Evolutionary conservation across 805 yeast species (phyloP).

Genomic region (Zygotorulaspora danielsina): DNA sequence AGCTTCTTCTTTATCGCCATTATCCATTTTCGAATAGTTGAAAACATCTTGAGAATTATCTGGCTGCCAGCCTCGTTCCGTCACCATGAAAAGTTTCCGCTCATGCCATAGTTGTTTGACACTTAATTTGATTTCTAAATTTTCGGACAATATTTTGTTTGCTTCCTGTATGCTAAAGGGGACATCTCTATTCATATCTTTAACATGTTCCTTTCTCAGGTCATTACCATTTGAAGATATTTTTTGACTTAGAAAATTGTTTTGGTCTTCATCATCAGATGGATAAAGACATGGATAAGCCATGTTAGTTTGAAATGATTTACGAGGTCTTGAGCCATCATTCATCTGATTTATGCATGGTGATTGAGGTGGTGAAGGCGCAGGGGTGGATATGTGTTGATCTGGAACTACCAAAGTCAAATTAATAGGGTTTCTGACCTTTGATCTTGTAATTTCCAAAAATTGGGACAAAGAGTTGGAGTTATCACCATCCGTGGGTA

Average conservation of each 20-base stretch:
- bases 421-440: constrained; percentile 32
- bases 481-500: constrained; percentile 46
- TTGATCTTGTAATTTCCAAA: constrained; percentile 55
- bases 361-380: constrained; percentile 72
- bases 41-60: constrained; percentile 27
- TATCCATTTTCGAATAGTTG: constrained; percentile 24
- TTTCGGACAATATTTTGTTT: constrained; percentile 55
- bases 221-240: constrained; percentile 3
- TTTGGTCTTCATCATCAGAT: constrained; percentile 36
- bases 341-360: constrained; percentile 36
- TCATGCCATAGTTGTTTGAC: constrained; percentile 68
- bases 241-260: constrained; percentile 20
- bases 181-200: constrained; percentile 26
- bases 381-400: constrained; percentile 68
- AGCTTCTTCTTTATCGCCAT: constrained; percentile 28
- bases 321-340: constrained; percentile 40
- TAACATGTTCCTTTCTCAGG: constrained; percentile 27
- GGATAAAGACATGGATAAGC: constrained; percentile 68
- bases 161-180: constrained; percentile 84
- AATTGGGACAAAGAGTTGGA: constrained; percentile 56
- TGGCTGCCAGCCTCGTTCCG: constrained; percentile 60
- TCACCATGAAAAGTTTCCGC: constrained; percentile 62
- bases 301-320: constrained; percentile 61
- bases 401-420: constrained; percentile 30
- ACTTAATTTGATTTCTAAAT: constrained; percentile 63